Percentiles rank a stretch among this genome's conserved stretches.
Evolutionary conservation across 2,329 filamentous ascomycete genomes (phyloP).

Genomic region (Escovopsis sp.): DNA sequence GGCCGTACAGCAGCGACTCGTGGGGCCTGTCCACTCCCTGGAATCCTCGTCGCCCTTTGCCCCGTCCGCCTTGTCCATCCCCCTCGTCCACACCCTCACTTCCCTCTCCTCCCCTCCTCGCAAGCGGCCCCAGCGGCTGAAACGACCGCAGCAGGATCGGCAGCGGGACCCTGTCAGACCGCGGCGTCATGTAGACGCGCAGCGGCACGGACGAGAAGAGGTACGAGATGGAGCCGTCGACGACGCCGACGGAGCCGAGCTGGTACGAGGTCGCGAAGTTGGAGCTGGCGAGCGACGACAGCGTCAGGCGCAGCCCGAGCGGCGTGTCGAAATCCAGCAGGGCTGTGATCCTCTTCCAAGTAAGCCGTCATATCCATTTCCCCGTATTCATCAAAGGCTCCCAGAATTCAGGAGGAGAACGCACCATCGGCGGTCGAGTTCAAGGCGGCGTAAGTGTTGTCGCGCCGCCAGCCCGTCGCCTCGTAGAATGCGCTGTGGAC

Average conservation of each 20-base stretch:
- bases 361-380: no score
- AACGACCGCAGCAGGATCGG: constrained; percentile 70
- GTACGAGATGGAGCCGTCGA: constrained; percentile 95
- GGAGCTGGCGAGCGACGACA: constrained; percentile 81
- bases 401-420: constrained; percentile 6
- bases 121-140: constrained; percentile 55
- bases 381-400: no score
- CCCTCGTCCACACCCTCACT: constrained; percentile 1
- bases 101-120: constrained; percentile 9
- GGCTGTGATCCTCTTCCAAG: constrained; percentile 29
- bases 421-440: constrained; percentile 70
- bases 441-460: constrained; percentile 81
- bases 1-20: constrained; percentile 56
- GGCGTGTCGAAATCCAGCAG: constrained; percentile 83
- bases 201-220: constrained; percentile 82
- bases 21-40: constrained; percentile 14
- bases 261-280: constrained; percentile 93
- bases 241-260: constrained; percentile 73
- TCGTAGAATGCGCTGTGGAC: constrained; percentile 82
- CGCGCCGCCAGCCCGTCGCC: constrained; percentile 73
- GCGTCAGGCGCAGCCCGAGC: constrained; percentile 64
- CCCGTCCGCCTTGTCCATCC: constrained; percentile 4
- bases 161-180: constrained; percentile 62
- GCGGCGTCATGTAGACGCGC: constrained; percentile 43
- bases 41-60: no score